Base-by-base conservation (phyloP, 2,329 filamentous ascomycete genomes). In the Akanthomyces lecanii region DNA sequence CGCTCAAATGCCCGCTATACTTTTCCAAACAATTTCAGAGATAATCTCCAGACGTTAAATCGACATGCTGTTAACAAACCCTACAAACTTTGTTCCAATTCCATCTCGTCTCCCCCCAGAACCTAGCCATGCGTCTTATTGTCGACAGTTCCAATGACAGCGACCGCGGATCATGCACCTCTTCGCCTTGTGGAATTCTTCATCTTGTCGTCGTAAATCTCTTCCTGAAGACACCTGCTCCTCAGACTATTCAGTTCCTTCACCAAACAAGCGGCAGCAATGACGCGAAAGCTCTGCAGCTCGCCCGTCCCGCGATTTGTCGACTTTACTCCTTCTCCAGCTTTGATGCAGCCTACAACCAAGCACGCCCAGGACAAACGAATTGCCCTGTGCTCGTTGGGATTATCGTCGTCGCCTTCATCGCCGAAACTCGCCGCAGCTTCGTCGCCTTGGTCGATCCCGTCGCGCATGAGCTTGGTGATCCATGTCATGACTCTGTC, bases 401-500 rank as follows among this genome's bases (percentile, higher is more conserved):
- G 47, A 3, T 40, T 44, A 6, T 56, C 45, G 4, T 47, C 52
- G 12, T 51, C 56, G 5, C 50, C 33, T 7, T 63, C 51, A 0
- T 60, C 40, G 10, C 65, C 58, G n/a, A 38, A 30, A 33, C 36
- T n/a, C 2, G 16, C 23, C 21, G 6, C n/a, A 12, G 18, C 47
- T 23, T 30, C 56, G 44, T 30, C 45, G 33, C 30, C 12, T 51
- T 50, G 28, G 16, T 33, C 33, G 18, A 40, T 23, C 5, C 51
- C n/a, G 40, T 42, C 28, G 2, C 7, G 36, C 2, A 79, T 76
- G 47, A 77, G 68, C 7, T 71, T 71, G 25, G 75, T 72, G 11
- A 77, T 73, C 73, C 75, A 80, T 2, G 74, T 70, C 16, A 78
- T 72, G 50, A 81, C 75, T 10, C 77, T 75, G 47, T 82, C 79